Percentiles rank a stretch among this genome's conserved stretches.
phyloP scores from a whole-genome alignment of 2,329 filamentous ascomycete genomes.

The Ophiostoma pallidulum region DNA sequence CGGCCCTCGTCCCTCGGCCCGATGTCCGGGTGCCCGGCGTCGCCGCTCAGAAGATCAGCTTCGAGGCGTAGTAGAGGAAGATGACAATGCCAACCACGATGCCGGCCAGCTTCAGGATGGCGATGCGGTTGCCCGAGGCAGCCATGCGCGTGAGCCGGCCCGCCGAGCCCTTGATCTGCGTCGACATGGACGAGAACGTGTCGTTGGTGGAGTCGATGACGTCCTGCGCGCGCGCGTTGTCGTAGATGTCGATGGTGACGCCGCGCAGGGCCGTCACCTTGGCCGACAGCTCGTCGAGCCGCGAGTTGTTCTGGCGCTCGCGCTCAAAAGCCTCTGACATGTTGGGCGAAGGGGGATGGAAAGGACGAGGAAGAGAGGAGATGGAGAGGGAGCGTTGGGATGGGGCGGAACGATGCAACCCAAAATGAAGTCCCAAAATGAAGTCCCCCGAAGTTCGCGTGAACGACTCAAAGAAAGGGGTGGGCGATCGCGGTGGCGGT shows the following conservation, averaged over 20 bases:
- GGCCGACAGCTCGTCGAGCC: slow-evolving; percentile 78
- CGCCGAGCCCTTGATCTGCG: slow-evolving; percentile 75
- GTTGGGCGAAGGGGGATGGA: slow-evolving; percentile 13
- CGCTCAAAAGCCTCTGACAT: slow-evolving; percentile 75
- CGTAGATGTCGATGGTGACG: slow-evolving; percentile 96
- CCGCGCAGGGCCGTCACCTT: slow-evolving; percentile 89
- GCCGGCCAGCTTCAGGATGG: slow-evolving; percentile 78
- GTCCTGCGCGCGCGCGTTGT: slow-evolving; percentile 80
- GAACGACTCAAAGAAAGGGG: neutral
- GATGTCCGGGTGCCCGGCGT: neutral
- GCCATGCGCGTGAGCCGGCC: slow-evolving; percentile 82
- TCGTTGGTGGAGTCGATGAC: slow-evolving; percentile 86
- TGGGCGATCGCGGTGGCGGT: too few relatives aligned
- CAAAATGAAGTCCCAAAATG: too few relatives aligned
- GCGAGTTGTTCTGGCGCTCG: slow-evolving; percentile 87
- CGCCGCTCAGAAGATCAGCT: slow-evolving; percentile 46
- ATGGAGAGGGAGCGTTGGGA: neutral
- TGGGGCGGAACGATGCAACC: neutral
- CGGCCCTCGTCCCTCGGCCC: too few relatives aligned
- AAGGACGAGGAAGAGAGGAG: too few relatives aligned
- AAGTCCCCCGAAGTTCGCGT: too few relatives aligned
- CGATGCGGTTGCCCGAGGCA: slow-evolving; percentile 78
- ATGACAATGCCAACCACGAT: slow-evolving; percentile 68
- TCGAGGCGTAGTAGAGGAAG: slow-evolving; percentile 63
- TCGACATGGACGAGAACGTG: slow-evolving; percentile 81